Evolutionary conservation across 108 stramenopile genomes (phyloP).

Genomic region (Cylindrotheca closterium): DNA sequence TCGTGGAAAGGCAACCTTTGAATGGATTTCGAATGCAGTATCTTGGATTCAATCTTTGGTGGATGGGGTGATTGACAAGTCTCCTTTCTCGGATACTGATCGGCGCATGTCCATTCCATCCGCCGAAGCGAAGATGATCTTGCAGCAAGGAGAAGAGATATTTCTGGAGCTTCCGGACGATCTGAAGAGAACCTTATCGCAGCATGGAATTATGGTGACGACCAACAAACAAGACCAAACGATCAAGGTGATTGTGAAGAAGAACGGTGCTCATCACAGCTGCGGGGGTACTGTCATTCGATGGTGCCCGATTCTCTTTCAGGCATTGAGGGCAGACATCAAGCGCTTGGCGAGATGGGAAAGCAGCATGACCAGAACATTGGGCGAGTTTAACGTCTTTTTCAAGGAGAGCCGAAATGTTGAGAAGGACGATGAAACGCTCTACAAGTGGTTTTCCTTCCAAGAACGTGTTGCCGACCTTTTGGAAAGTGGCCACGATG

Average conservation of each 20-base stretch:
- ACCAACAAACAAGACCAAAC: conserved; percentile 43
- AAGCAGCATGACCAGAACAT: conserved; percentile 4
- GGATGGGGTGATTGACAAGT: conserved; percentile 29
- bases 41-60: conserved; percentile 61
- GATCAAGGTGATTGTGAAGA: conserved; percentile 50
- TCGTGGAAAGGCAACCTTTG: conserved; percentile 62
- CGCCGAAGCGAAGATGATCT: conserved; percentile 27
- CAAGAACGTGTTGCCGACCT: conserved; percentile 31
- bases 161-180: conserved; percentile 64
- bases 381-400: conserved; percentile 18
- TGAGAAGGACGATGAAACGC: conserved; percentile 5
- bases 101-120: conserved; percentile 19
- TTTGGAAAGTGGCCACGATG: conserved; percentile 38
- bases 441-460: conserved; percentile 29
- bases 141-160: conserved; percentile 44
- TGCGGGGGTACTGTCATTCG: conserved; percentile 58
- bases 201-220: conserved; percentile 48
- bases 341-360: conserved; percentile 44
- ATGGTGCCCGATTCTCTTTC: conserved; percentile 72
- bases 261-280: conserved; percentile 59
- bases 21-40: conserved; percentile 68
- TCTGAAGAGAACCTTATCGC: conserved; percentile 45
- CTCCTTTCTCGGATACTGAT: conserved; percentile 13
- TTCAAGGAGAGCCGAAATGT: conserved; percentile 10
- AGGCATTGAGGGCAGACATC: conserved; percentile 58